Evolutionary conservation across 2,329 filamentous ascomycete genomes (phyloP), one percentile per base, ranked within the genome.

Genomic region (Fusarium cyanostomum): DNA sequence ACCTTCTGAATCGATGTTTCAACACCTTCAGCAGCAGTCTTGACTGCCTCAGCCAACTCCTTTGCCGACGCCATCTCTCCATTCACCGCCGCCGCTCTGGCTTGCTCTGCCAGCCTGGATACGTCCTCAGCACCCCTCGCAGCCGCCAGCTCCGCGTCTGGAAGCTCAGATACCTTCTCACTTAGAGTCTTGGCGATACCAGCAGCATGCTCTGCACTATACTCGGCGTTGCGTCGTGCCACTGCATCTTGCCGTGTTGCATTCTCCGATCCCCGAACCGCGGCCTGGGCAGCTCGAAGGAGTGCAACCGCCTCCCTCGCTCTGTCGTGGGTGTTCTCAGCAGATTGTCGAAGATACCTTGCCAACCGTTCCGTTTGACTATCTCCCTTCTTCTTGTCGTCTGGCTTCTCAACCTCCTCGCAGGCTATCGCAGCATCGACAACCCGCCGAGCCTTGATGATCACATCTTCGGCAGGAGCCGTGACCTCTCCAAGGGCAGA

Each of bases 401-500:
- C 61, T 0, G 62, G 55, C 7, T 64, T 64, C 7, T 64, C 56
- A 0, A 61, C 52, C 3, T 65, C 61, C 13, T 64, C 61, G 1
- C 45, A 52, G 7, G 62, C 52, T 1, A 61, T 56, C 0, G 61
- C 61, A 0, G 61, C 52, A 2, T 64, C 61, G 2, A 64, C 51
- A 10, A 64, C 56, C 0, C 61, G 41, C 18, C 59, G 42, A 0
- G 61, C 61, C 9, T 64, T 64, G 1, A 64, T 37, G 11, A 64
- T 56, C 3, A 56, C 51, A 8, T 64, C 61, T 9, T 64, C 61
- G 0, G 56, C 61, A n/a, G 56, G 61, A 1, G 61, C 61, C 0
- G 61, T 64, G 4, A 56, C 62, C 26, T 64, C 60, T n/a, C 51
- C 61, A 0, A 64, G 27, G 0, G 51, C 42, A 38, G 61, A 51